These are phyloP conservation scores for Backusella tarrabulga DNA, from an alignment of 192 early-diverging fungal genomes.

Conservation along the genomic window DNA sequence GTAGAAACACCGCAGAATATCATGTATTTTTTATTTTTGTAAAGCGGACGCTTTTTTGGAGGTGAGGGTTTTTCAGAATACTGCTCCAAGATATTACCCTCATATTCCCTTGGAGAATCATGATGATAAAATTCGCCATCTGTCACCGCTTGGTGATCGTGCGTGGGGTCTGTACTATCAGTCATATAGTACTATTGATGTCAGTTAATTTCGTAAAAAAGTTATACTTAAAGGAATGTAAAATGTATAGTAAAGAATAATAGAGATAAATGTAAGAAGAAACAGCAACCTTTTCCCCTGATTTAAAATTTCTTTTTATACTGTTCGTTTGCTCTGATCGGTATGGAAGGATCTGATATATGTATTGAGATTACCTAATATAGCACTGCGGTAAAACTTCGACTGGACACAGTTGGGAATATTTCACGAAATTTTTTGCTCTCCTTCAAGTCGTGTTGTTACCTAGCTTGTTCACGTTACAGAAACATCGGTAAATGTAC, in stretches of 20 bases:
- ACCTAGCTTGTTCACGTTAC: neutral
- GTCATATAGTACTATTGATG: neutral
- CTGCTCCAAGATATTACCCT: constrained; percentile 28
- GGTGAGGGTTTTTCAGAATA: constrained; percentile 42
- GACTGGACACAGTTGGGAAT: neutral
- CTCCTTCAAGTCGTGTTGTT: neutral
- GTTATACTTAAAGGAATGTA: neutral
- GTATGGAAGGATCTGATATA: neutral
- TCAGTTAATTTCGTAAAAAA: neutral
- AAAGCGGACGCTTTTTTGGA: constrained; percentile 39
- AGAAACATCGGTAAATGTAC: neutral
- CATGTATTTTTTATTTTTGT: constrained; percentile 52
- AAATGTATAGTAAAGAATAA: neutral
- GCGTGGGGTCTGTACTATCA: neutral
- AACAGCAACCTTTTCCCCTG: neutral
- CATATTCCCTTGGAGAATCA: neutral
- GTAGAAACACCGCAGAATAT: constrained; percentile 48
- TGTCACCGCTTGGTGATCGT: constrained; percentile 6
- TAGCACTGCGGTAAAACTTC: neutral
- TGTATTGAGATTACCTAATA: neutral
- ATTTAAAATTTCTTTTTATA: neutral
- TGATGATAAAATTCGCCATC: constrained; percentile 9
- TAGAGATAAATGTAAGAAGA: neutral
- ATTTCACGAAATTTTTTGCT: neutral
- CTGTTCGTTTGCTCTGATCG: neutral